Conservation (phyloP, 2,329 filamentous ascomycete genomes). For the Nectriaceae sp. region DNA sequence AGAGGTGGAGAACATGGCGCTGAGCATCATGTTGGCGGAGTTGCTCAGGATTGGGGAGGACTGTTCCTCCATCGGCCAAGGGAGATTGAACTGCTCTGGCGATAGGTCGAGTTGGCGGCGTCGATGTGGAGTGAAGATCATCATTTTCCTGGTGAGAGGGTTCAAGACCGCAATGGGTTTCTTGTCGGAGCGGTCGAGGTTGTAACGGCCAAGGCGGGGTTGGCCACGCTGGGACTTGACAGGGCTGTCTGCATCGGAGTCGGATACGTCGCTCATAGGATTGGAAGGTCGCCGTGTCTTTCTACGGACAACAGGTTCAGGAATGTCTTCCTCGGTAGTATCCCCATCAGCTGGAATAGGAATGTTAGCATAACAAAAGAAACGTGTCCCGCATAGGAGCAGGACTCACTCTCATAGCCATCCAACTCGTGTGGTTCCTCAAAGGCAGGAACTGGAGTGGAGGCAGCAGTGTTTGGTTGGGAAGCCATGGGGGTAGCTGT, state of each 20-base stretch:
- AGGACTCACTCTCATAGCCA: conserved; percentile 61
- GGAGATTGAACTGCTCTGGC: conserved; percentile 55
- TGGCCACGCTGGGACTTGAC: conserved; percentile 51
- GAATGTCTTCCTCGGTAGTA: conserved; percentile 58
- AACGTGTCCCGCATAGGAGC: conserved; percentile 12
- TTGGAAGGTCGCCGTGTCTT: conserved; percentile 46
- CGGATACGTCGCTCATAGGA: conserved; percentile 44
- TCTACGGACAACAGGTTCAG: conserved; percentile 50
- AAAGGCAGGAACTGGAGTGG: conserved; percentile 31
- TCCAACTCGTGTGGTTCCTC: conserved; percentile 48
- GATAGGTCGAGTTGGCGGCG: conserved; percentile 53
- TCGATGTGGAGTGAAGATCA: conserved; percentile 61
- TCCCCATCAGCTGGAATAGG: conserved; percentile 55
- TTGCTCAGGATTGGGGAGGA: conserved; percentile 64
- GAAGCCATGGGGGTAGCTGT: conserved; percentile 43
- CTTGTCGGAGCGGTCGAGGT: conserved; percentile 53
- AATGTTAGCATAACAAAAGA: conserved; percentile 39
- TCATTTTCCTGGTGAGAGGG: conserved; percentile 60
- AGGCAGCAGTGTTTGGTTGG: conserved; percentile 25
- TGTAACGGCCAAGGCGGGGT: conserved; percentile 57
- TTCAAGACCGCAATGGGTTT: conserved; percentile 63
- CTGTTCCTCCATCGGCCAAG: conserved; percentile 44
- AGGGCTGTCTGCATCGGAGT: conserved; percentile 51
- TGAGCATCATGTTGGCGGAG: conserved; percentile 77
- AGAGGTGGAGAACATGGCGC: conserved; percentile 64